Conservation (phyloP, 306 rosid genomes). For the Dryas alaskensis region DNA sequence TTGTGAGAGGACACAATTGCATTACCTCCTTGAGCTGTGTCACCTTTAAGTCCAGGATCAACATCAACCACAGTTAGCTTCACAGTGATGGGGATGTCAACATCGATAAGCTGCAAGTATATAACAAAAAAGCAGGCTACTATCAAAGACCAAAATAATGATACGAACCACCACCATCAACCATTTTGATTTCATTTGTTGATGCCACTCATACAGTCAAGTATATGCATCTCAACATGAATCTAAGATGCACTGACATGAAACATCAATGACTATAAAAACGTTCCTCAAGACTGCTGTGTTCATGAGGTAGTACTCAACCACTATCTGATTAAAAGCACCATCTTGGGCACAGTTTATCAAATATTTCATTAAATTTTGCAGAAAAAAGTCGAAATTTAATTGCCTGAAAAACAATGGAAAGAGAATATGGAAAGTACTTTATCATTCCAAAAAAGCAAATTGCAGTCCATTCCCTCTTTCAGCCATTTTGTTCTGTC, state of each 20-base stretch:
- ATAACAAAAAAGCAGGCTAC: conserved; percentile 14
- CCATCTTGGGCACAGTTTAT: conserved; percentile 2
- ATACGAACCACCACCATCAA: background rate
- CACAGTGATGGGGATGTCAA: conserved; percentile 69
- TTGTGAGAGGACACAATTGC: conserved; percentile 18
- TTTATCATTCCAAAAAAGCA: conserved; percentile 87
- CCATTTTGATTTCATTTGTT: conserved; percentile 1
- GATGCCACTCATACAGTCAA: conserved; percentile 19
- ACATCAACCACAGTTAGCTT: conserved; percentile 62
- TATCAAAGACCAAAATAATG: background rate
- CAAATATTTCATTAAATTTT: background rate
- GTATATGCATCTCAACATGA: conserved; percentile 16
- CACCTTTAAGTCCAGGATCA: conserved; percentile 86
- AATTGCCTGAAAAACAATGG: background rate
- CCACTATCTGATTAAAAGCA: conserved; percentile 1
- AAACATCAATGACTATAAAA: conserved; percentile 16
- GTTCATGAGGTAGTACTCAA: conserved; percentile 1
- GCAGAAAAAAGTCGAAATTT: background rate
- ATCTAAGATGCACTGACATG: conserved; percentile 4
- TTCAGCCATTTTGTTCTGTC: conserved; percentile 80
- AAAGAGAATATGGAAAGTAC: conserved; percentile 40
- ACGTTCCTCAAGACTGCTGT: background rate
- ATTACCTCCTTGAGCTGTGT: conserved; percentile 89
- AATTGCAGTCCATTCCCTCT: conserved; percentile 96
- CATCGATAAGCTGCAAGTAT: conserved; percentile 65